phyloP scores from a whole-genome alignment of 345 rosid species.

The Eucalyptus guilfoylei region DNA sequence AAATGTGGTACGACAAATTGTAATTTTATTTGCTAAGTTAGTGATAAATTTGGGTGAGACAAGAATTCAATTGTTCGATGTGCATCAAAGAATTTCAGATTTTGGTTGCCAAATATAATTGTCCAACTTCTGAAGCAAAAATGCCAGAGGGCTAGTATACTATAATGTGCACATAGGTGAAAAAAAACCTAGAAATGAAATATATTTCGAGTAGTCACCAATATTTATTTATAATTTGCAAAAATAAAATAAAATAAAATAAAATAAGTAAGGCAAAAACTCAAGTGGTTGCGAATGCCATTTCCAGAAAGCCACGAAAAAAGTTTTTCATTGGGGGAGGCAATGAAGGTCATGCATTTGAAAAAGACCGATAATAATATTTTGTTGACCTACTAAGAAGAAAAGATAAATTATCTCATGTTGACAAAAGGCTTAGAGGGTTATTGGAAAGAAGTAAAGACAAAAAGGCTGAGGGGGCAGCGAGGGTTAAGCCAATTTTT shows the following conservation, averaged over 20 bases:
- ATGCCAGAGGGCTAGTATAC: background rate
- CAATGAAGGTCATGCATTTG: background rate
- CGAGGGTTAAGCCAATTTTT: background rate
- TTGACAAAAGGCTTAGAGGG: too few relatives aligned
- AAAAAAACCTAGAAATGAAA: background rate
- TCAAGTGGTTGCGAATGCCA: background rate
- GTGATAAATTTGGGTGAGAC: too few relatives aligned
- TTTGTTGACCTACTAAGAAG: background rate
- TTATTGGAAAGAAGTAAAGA: too few relatives aligned
- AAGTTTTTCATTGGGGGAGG: background rate
- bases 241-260: background rate
- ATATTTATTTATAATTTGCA: background rate
- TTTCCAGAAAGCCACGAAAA: background rate
- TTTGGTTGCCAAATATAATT: background rate
- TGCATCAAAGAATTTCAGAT: background rate
- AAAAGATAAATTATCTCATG: too few relatives aligned
- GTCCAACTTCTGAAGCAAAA: background rate
- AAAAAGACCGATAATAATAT: background rate
- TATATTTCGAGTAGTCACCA: fast-evolving
- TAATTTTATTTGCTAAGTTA: too few relatives aligned
- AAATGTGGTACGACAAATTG: too few relatives aligned
- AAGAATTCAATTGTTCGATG: too few relatives aligned
- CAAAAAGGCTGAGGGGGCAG: background rate
- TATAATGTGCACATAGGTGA: background rate
- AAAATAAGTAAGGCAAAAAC: background rate